Evolutionary conservation across 306 rosid genomes (phyloP), one percentile per base, ranked within the genome.

Genomic region (Cucurbita maxima): DNA sequence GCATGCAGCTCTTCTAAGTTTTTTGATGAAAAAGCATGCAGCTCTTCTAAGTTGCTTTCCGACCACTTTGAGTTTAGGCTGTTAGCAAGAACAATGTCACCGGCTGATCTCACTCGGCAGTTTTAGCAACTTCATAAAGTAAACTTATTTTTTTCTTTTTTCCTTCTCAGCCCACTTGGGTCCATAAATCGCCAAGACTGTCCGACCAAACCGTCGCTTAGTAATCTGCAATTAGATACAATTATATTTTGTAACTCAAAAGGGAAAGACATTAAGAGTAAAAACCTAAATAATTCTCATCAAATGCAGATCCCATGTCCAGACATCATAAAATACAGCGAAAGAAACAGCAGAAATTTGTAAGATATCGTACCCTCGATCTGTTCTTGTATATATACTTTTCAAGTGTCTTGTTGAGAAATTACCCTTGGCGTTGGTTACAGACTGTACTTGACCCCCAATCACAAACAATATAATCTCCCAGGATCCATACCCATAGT

Each of bases 141-240:
- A 78, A 68, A 69, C 50, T 37, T 3, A 61, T 10, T 9, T 61
- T 4, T 61, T 81, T 76, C 22, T 87, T 72, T 82, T 90, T 84
- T 85, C 89, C 86, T 89, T 95, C 81, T 89, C 86, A 45, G 99
- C 91, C 97, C 99, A 91, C 74, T 77, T 81, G 62, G 97, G 99
- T 82, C 97, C 99, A 74, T 89, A 95, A 74, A 95, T 95, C 20
- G 83, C 96, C 88, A 91, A 81, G 76, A 84, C 86, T 0, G 99
- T 91, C 77, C 96, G 90, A 55, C 96, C 99, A 20, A 95, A 91
- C 78, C 90, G 83, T 41, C 96, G 85, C 73, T 89, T 92, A 0
- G 96, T 89, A 85, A 91, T 80, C 99, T 95, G 91, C 79, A 67
- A 56, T 81, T 66, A 45, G 52, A 44, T 25, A 48, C 30, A 66